Conservation (phyloP, 352 stramenopile species). For the Detonula confervacea region DNA sequence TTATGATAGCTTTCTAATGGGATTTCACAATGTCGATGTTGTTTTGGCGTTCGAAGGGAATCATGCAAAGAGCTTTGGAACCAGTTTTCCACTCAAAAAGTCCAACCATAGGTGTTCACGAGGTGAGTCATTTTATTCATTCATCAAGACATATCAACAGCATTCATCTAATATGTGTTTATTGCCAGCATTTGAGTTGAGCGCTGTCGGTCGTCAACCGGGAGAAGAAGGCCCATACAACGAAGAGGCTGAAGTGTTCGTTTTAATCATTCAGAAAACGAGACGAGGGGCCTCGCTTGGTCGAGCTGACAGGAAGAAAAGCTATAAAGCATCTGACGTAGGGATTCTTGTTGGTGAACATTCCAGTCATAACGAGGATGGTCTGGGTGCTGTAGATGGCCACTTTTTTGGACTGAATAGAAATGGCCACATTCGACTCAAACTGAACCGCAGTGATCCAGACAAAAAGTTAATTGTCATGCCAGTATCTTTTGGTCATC, state of each 20-base stretch:
- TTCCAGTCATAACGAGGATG: constrained; percentile 11
- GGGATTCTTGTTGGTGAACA: constrained; percentile 61
- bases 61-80: constrained; percentile 64
- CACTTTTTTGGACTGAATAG: constrained; percentile 67
- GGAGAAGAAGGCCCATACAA: constrained; percentile 31
- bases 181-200: constrained; percentile 68
- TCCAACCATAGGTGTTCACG: constrained; percentile 64
- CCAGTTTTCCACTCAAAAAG: constrained; percentile 72
- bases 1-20: constrained; percentile 71
- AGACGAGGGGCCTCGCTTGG: constrained; percentile 63
- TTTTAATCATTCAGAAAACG: constrained; percentile 80
- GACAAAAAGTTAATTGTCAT: constrained; percentile 68
- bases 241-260: constrained; percentile 69
- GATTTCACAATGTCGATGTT: constrained; percentile 78
- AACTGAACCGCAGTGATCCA: constrained; percentile 51
- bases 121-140: too few relatives aligned
- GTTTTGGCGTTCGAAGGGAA: constrained; percentile 70
- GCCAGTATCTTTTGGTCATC: constrained; percentile 74
- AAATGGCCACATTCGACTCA: constrained; percentile 68
- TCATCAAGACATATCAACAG: too few relatives aligned
- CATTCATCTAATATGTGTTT: too few relatives aligned
- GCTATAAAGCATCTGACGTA: constrained; percentile 75
- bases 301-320: constrained; percentile 71
- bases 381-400: constrained; percentile 50
- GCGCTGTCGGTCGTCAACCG: constrained; percentile 47